Conservation (phyloP, 1,284 basidiomycete genomes). For the Abortiporus biennis region DNA sequence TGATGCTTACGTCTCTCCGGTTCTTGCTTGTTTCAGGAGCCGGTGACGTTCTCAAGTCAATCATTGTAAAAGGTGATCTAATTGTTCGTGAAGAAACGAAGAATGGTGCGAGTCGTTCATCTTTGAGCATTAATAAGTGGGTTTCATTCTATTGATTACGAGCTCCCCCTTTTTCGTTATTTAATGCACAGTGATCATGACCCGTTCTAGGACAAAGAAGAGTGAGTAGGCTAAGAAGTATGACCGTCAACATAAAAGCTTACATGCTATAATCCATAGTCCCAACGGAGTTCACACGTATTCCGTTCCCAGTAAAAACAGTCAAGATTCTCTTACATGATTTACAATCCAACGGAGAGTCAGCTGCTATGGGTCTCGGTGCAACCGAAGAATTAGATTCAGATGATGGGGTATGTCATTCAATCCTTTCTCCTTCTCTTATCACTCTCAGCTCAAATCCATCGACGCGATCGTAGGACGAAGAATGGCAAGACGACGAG, state of each 20-base stretch:
- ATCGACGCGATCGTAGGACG: slow-evolving; percentile 52
- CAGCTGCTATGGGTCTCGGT: slow-evolving; percentile 51
- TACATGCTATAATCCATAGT: slow-evolving; percentile 33
- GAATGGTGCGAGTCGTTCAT: slow-evolving; percentile 52
- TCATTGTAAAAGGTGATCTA: slow-evolving; percentile 90
- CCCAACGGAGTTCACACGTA: slow-evolving; percentile 80
- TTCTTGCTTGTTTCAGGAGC: slow-evolving; percentile 1
- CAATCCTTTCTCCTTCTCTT: neutral
- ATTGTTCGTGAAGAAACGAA: slow-evolving; percentile 76
- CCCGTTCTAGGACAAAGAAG: slow-evolving; percentile 82
- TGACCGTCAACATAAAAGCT: slow-evolving; percentile 2
- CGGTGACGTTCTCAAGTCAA: too few relatives aligned
- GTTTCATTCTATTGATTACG: too few relatives aligned
- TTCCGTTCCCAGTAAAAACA: slow-evolving; percentile 87
- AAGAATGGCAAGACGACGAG: slow-evolving; percentile 86
- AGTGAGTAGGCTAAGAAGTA: slow-evolving; percentile 45
- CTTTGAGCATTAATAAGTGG: too few relatives aligned
- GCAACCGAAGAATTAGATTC: slow-evolving; percentile 49
- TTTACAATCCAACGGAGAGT: slow-evolving; percentile 67
- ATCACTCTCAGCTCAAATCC: slow-evolving; percentile 4
- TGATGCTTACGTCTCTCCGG: too few relatives aligned
- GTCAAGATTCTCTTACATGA: slow-evolving; percentile 88
- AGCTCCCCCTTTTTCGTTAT: too few relatives aligned
- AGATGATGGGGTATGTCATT: slow-evolving; percentile 67
- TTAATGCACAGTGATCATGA: slow-evolving; percentile 89